Evolutionary conservation across 352 stramenopile species (phyloP), one percentile per base, ranked within the genome.

Genomic region (Phytopythium litorale): DNA sequence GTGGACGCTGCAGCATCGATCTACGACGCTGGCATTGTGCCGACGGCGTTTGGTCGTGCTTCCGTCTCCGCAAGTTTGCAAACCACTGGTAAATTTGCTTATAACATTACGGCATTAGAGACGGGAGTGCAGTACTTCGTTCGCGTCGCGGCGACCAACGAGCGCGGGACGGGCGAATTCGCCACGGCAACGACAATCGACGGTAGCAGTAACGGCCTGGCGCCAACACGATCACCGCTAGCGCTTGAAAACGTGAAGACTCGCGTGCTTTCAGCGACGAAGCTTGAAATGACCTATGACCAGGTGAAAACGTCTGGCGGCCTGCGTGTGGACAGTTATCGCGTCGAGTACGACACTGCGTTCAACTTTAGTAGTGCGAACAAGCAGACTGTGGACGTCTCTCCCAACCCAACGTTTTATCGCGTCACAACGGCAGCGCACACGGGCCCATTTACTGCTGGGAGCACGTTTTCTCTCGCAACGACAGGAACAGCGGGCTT

Each of bases 61-160:
- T 51, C 75, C 11, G 69, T 89, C 4, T 54, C 58, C 1, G 66
- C 62, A 4, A 53, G 54, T 1, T 30, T 32, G 25, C 46, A 33
- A 16, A 57, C 46, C 3, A 50, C 64, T 49, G 66, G 58, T 6
- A 38, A 49, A 9, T 57, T 86, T 40, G 66, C 59, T 28, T 90
- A 78, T 60, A 89, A 84, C 50, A 82, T 95, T 46, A 73, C 78
- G 9, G 58, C 64, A 2, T 68, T 95, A 9, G 58, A 62, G 16
- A 89, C 75, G 11, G 84, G 87, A 13, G 59, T 67, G 15, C 54
- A 66, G 13, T 97, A 97, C 70, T 90, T 79, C 40, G 84, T 92
- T 8, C 80, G 89, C 18, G 83, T 98, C 7, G 75, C 80, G 35
- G 90, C 89, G 11, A 64, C 70, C 11, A 98, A 97, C 58, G 89